Base-by-base conservation (phyloP, 371 early-diverging fungal genomes). In the Mucor sp. region DNA sequence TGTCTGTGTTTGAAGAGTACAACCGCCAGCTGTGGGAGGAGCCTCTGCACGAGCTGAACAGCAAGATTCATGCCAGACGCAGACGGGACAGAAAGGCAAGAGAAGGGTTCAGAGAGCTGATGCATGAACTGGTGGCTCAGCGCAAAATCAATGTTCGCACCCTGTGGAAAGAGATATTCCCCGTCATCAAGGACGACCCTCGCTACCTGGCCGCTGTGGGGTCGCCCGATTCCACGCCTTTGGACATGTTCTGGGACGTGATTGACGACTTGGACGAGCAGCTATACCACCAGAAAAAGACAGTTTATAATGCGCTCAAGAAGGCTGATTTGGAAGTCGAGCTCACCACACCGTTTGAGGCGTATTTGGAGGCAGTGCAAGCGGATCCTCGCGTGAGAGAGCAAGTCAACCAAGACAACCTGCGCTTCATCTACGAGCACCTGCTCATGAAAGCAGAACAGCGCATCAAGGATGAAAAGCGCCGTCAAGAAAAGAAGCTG, bases 221-320 rank as follows among this genome's bases (percentile, higher is more conserved):
- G 0, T 88, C 93, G 63, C 83, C 89, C 1, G 97, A 95, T 8
- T 94, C 95, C 0, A 86, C 91, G 5, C 95, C 98, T 2, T 69
- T 95, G 58, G 97, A 98, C 57, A 70, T 98, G 62, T 96, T 96
- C 71, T 96, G 95, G 91, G 98, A 98, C 74, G 62, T 87, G 15
- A 75, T 96, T 23, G 91, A 93, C 67, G 88, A 89, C 44, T 72
- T 97, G 15, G 93, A 95, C 53, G 94, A 95, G 35, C 79, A 83
- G 32, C 75, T 90, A 12, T 89, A 92, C 72, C 80, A 85, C 21
- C 86, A 93, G 32, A 87, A 93, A 41, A 91, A 92, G 66, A 71
- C 77, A 11, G 77, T 96, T 0, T 87, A 90, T 50, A 87, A 85
- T 44, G 65, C 79, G 17, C 74, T 87, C 30, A 88, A 84, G 57